Conservation (phyloP, 2,329 filamentous ascomycete species). For the Scedosporium boydii region DNA sequence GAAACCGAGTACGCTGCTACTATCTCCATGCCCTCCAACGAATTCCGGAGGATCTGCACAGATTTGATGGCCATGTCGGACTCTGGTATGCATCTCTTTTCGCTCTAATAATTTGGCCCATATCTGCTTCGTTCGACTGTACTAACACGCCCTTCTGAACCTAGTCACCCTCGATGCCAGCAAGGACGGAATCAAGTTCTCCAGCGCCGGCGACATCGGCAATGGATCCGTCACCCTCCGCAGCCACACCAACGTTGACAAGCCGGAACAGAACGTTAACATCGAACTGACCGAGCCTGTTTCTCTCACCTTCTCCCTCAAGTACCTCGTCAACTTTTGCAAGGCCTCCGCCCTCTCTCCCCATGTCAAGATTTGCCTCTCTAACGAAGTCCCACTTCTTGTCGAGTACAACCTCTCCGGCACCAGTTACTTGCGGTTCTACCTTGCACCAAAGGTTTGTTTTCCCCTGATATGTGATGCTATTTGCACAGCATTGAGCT, state of each 20-base stretch:
- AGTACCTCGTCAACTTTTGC: constrained; percentile 99
- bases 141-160: constrained; percentile 6
- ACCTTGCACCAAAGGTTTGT: constrained; percentile 90
- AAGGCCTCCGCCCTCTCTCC: constrained; percentile 81
- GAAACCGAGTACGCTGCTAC: constrained; percentile 97
- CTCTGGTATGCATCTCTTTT: constrained; percentile 57
- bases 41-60: constrained; percentile 92
- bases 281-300: constrained; percentile 92
- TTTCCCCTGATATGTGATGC: not conserved
- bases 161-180: constrained; percentile 87
- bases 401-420: constrained; percentile 81
- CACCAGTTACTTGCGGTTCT: constrained; percentile 90
- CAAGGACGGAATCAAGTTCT: constrained; percentile 96
- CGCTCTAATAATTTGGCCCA: constrained; percentile 72
- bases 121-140: constrained; percentile 10
- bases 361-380: constrained; percentile 85
- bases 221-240: constrained; percentile 89
- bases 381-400: constrained; percentile 88
- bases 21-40: constrained; percentile 75
- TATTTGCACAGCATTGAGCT: not conserved
- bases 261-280: constrained; percentile 74
- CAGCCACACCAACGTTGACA: constrained; percentile 80
- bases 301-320: constrained; percentile 91
- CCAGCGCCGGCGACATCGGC: constrained; percentile 88
- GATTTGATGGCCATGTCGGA: constrained; percentile 90